Evolutionary conservation across 2,329 filamentous ascomycete genomes (phyloP).

Genomic region (Emydomyces testavorans): DNA sequence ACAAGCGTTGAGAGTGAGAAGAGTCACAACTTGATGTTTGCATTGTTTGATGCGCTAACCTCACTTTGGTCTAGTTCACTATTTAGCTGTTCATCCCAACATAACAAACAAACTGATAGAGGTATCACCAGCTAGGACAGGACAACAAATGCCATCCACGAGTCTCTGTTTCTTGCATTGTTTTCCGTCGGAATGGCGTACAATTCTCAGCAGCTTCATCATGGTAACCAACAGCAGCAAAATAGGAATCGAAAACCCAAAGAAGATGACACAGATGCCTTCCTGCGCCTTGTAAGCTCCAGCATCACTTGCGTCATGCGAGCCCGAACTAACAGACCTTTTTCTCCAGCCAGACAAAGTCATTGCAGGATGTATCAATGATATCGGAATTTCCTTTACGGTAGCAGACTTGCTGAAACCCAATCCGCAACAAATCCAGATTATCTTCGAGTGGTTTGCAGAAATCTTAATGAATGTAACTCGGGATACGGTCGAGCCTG

Average conservation of each 20-base stretch:
- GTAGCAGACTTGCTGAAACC: slow-evolving; percentile 83
- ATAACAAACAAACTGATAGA: slow-evolving; percentile 17
- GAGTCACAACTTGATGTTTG: slow-evolving; percentile 24
- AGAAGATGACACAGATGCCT: slow-evolving; percentile 46
- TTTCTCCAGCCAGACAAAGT: slow-evolving; percentile 52
- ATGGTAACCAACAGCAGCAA: slow-evolving; percentile 36
- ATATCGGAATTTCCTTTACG: slow-evolving; percentile 85
- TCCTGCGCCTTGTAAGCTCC: slow-evolving; percentile 45
- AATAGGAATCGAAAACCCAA: slow-evolving; percentile 42
- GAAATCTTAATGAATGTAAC: slow-evolving; percentile 89
- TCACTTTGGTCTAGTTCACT: slow-evolving; percentile 15
- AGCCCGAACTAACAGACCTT: slow-evolving; percentile 1
- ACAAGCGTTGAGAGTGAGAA: background rate
- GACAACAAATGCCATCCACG: background rate
- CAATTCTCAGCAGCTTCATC: slow-evolving; percentile 41
- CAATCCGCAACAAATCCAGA: slow-evolving; percentile 86
- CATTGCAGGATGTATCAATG: slow-evolving; percentile 92
- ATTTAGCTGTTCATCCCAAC: slow-evolving; percentile 1
- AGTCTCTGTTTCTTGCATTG: background rate
- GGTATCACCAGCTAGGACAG: background rate
- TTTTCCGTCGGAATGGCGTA: slow-evolving; percentile 36
- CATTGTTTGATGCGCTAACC: slow-evolving; percentile 30
- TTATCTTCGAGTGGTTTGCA: slow-evolving; percentile 96
- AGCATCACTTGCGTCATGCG: background rate
- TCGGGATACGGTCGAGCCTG: slow-evolving; percentile 83